These are phyloP conservation scores for Tricholoma matsutake DNA, from an alignment of 768 basidiomycete genomes.

Conservation along the genomic window DNA sequence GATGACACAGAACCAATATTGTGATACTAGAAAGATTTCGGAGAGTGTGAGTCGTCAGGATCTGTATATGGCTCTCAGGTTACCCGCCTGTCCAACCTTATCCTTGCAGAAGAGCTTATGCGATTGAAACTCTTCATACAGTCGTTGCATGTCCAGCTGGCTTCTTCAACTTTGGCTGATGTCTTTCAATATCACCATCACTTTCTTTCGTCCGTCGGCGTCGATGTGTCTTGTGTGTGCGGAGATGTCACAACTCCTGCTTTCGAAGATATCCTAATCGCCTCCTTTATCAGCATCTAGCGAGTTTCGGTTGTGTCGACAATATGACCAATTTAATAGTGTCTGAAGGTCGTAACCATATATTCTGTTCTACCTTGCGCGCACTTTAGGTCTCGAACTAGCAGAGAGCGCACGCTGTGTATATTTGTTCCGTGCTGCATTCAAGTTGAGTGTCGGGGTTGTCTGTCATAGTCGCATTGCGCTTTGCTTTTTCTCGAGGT, in stretches of 20 bases:
- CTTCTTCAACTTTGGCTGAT: neutral
- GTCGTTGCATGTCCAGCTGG: neutral
- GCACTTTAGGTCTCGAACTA: conserved; percentile 39
- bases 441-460: conserved; percentile 47
- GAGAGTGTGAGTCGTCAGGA: no score
- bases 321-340: neutral
- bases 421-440: conserved; percentile 48
- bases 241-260: conserved; percentile 39
- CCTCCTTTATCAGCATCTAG: conserved; percentile 29
- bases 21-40: no score
- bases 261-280: conserved; percentile 37
- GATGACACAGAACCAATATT: no score
- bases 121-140: neutral
- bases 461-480: conserved; percentile 44
- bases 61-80: no score
- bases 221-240: conserved; percentile 38
- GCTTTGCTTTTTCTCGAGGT: conserved; percentile 50
- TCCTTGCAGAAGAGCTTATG: no score
- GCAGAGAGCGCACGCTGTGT: conserved; percentile 47
- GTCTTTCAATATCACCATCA: neutral
- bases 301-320: conserved; percentile 14
- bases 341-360: conserved; percentile 25
- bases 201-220: conserved; percentile 31
- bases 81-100: no score
- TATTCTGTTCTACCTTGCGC: no score